Percentiles rank a stretch among this genome's conserved stretches.
Evolutionary conservation across 2,329 filamentous ascomycete species (phyloP).

Genomic region (Fusarium tjaetaba): DNA sequence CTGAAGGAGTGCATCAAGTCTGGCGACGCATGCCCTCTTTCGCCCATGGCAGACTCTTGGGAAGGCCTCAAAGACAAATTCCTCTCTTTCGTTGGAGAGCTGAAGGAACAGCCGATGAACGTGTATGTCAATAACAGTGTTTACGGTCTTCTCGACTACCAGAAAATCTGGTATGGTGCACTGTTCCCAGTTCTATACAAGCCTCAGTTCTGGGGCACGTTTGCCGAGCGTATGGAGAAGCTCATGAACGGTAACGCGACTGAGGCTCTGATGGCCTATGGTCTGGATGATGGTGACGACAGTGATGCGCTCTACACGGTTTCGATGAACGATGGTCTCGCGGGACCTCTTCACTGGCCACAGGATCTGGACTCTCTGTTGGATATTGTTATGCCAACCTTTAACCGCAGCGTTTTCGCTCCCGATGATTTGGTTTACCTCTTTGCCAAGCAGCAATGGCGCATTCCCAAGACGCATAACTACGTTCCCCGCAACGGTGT

Average conservation of each 20-base stretch:
- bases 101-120: conserved; percentile 52
- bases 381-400: conserved; percentile 47
- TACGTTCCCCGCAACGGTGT: conserved; percentile 47
- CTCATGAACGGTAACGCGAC: conserved; percentile 55
- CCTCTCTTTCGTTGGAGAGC: conserved; percentile 43
- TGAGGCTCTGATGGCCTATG: conserved; percentile 50
- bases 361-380: conserved; percentile 47
- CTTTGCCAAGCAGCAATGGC: conserved; percentile 47
- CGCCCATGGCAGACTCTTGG: conserved; percentile 49
- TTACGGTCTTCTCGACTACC: conserved; percentile 52
- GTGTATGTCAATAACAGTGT: conserved; percentile 55
- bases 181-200: conserved; percentile 54
- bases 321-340: conserved; percentile 42
- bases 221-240: conserved; percentile 49
- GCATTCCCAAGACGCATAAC: conserved; percentile 43
- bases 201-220: conserved; percentile 49
- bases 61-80: conserved; percentile 49
- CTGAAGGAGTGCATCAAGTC: conserved; percentile 53
- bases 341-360: conserved; percentile 45
- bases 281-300: conserved; percentile 19
- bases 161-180: conserved; percentile 48
- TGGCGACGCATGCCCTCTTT: conserved; percentile 56
- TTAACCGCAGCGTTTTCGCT: conserved; percentile 48
- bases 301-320: conserved; percentile 44
- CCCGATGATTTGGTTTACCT: conserved; percentile 45